A percentile compares a stretch with the other conserved stretches of the same genome.
Conservation (phyloP, 208 protist species). For the Leishmania gerbilli region DNA sequence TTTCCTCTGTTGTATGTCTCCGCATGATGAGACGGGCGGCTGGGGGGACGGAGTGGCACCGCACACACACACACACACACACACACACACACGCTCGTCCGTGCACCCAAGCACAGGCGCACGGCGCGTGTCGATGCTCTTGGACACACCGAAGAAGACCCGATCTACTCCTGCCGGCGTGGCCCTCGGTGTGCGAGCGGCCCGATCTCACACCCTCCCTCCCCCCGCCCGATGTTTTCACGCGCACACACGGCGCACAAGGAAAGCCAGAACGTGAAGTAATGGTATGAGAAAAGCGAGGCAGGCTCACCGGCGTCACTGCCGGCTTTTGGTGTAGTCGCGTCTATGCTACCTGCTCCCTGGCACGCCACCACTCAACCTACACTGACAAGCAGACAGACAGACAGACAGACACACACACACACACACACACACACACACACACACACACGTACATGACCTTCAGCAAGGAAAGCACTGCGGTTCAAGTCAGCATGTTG, state of each 20-base stretch:
- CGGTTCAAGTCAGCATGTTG: background rate
- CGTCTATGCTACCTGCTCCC: too few species aligned
- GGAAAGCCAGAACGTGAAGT: background rate
- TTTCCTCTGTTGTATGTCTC: background rate
- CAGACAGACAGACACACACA: background rate
- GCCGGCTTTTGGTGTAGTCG: background rate
- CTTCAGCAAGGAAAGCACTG: background rate
- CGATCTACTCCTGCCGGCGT: background rate
- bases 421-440: background rate
- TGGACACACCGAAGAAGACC: background rate
- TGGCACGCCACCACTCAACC: background rate
- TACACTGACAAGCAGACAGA: background rate
- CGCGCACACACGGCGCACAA: background rate
- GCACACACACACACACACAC: background rate
- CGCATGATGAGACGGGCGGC: background rate
- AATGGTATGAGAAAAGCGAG: background rate
- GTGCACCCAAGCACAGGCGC: background rate
- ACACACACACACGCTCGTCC: background rate
- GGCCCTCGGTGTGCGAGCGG: too few species aligned
- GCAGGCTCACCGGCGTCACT: background rate
- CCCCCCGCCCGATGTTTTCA: background rate
- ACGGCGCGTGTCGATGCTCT: background rate
- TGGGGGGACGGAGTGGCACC: background rate
- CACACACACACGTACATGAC: background rate
- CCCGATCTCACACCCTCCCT: too few species aligned